These are phyloP conservation scores for Ophiostoma australiae DNA, from an alignment of 2,329 filamentous ascomycete species.

Conservation along the genomic window DNA sequence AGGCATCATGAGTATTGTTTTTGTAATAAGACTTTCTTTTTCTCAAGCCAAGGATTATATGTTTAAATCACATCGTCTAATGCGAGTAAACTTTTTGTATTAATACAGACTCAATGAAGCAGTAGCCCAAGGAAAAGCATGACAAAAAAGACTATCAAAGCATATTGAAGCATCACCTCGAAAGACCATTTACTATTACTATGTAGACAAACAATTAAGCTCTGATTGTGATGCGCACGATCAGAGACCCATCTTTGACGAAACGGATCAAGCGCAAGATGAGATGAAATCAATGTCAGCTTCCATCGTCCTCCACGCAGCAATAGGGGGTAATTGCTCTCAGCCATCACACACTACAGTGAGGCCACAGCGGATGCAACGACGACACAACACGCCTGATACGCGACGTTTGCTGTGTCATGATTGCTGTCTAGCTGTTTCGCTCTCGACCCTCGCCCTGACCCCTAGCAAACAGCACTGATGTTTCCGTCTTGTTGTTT, in stretches of 20 bases:
- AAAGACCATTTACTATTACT: no score
- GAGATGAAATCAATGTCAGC: background rate
- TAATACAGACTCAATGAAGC: no score
- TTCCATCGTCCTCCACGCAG: background rate
- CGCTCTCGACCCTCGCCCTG: background rate
- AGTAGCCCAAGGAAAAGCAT: no score
- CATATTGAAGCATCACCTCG: no score
- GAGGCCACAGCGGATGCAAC: constrained; percentile 5
- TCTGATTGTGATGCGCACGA: background rate
- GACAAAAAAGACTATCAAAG: no score
- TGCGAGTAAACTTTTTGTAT: no score
- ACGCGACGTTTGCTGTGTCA: constrained; percentile 34
- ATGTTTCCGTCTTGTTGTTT: background rate
- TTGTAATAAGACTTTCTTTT: no score
- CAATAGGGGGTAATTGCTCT: constrained; percentile 3
- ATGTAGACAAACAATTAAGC: background rate
- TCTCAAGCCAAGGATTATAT: no score
- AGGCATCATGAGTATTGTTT: no score
- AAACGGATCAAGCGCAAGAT: background rate
- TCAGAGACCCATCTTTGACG: background rate
- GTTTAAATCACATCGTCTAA: no score
- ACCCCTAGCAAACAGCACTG: constrained; percentile 1
- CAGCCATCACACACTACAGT: background rate
- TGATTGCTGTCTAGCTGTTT: constrained; percentile 19
- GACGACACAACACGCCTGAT: constrained; percentile 41